phyloP scores from a whole-genome alignment of 2,329 filamentous ascomycete genomes.

The Reticulascus tulasneorum region DNA sequence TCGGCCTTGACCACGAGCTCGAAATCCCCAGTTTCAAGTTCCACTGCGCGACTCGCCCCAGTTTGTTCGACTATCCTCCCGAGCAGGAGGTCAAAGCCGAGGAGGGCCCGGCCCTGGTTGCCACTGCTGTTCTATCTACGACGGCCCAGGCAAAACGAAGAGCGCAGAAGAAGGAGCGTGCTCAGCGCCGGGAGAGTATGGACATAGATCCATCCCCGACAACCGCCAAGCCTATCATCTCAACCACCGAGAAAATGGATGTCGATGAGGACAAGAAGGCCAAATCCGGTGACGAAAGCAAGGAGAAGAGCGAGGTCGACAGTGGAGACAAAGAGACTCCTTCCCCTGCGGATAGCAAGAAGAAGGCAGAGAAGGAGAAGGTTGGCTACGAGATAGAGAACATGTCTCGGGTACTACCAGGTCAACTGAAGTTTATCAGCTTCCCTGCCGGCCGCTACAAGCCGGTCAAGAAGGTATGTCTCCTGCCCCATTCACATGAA shows the following conservation, averaged over 20 bases:
- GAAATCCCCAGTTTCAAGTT: conserved; percentile 94
- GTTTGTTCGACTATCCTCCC: conserved; percentile 95
- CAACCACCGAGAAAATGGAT: conserved; percentile 76
- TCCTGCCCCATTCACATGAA: not conserved
- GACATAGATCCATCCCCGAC: conserved; percentile 80
- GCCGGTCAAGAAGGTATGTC: conserved; percentile 79
- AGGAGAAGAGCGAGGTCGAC: conserved; percentile 57
- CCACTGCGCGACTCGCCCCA: conserved; percentile 89
- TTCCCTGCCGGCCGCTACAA: conserved; percentile 88
- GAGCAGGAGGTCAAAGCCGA: conserved; percentile 94
- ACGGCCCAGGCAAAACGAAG: conserved; percentile 95
- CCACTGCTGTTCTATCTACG: conserved; percentile 92
- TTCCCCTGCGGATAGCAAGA: conserved; percentile 61
- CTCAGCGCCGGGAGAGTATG: conserved; percentile 89
- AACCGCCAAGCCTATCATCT: conserved; percentile 57
- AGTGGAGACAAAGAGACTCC: conserved; percentile 49
- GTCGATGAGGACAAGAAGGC: conserved; percentile 62
- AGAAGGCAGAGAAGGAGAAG: conserved; percentile 94
- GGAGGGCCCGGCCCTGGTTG: conserved; percentile 88
- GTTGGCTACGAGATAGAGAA: conserved; percentile 94
- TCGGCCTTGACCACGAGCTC: conserved; percentile 88
- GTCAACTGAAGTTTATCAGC: conserved; percentile 92
- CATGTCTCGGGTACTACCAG: conserved; percentile 90
- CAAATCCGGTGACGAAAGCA: conserved; percentile 43
- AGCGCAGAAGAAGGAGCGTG: conserved; percentile 89